A percentile compares a stretch with the other conserved stretches of the same genome.
phyloP scores from a whole-genome alignment of 2,329 filamentous ascomycete species.

The Akanthomyces lecanii region DNA sequence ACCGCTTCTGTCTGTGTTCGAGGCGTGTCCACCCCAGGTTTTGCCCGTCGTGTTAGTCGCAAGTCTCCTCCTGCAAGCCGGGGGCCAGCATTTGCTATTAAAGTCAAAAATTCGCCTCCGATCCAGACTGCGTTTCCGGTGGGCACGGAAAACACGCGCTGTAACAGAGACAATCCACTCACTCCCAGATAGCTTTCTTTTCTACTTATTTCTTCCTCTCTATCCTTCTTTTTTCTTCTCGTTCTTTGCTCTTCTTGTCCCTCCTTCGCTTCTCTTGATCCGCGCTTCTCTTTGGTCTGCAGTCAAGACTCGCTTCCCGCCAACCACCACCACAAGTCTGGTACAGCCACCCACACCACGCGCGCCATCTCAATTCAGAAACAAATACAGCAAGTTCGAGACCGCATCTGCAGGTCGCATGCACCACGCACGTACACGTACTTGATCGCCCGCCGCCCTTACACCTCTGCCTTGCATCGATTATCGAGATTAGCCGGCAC shows the following conservation, averaged over 20 bases:
- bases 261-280: background rate
- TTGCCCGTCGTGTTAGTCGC: slow-evolving; percentile 7
- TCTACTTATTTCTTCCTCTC: background rate
- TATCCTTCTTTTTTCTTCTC: background rate
- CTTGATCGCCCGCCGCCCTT: slow-evolving; percentile 7
- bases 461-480: slow-evolving; percentile 17
- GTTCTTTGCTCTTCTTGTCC: background rate
- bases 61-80: background rate
- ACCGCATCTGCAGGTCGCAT: slow-evolving; percentile 13
- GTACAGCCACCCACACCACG: background rate
- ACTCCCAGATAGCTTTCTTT: background rate
- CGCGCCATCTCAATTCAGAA: slow-evolving; percentile 5
- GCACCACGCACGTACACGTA: slow-evolving; percentile 4
- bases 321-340: no score
- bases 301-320: no score
- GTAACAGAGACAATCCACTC: slow-evolving; percentile 10
- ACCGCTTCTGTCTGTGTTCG: background rate
- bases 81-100: background rate
- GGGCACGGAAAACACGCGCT: slow-evolving; percentile 7
- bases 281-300: background rate
- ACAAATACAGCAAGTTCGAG: background rate
- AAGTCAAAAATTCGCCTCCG: slow-evolving; percentile 11
- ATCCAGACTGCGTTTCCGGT: slow-evolving; percentile 7
- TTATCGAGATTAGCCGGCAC: slow-evolving; percentile 13
- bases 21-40: slow-evolving; percentile 4